Base-by-base conservation (phyloP, 2,329 filamentous ascomycete species). In the Alternaria sp. region DNA sequence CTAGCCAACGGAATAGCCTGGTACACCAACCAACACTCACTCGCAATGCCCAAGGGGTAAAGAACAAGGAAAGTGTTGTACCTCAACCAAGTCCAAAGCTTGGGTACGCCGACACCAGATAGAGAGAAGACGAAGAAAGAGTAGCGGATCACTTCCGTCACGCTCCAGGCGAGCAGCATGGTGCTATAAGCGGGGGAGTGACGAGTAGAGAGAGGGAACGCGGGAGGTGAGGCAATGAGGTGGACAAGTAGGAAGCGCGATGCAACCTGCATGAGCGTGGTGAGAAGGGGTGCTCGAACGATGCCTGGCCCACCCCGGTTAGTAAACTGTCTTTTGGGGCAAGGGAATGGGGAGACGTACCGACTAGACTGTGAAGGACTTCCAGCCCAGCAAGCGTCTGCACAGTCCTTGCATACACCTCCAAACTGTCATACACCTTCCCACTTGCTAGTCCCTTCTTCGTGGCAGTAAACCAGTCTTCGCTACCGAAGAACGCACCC, bases 61-160 rank as follows among this genome's bases (percentile, higher is more conserved):
- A 99, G 85, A 36, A 97, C 81, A 71, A 92, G 92, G 80, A 99
- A 99, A 7, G 91, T 93, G 78, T 96, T 97, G 80, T 97, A 88
- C 69, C 93, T 84, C 78, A 96, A 81, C 90, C 92, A 96, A 36
- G 87, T 87, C 74, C 97, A 84, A 59, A 84, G 81, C 0, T 71
- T 75, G 0, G 93, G 91, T 29, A 90, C 86, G 28, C 86, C 83
- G 63, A 69, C 33, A 0, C 68, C 68, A 63, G 82, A 80, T 31
- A 95, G 85, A 68, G 87, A 88, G 70, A 93, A 84, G 34, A 91
- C 90, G 76, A 98, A 98, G 84, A 91, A 99, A 46, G 87, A 86
- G 84, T 99, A 99, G 54, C 95, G 89, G 70, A 97, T 90, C 52
- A 97, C 90, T 81, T 99, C 95, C 60, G 95, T 97, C 58, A 92